phyloP scores from a whole-genome alignment of 1,139 yeast species.

The Entelexis paramagnoliae region DNA sequence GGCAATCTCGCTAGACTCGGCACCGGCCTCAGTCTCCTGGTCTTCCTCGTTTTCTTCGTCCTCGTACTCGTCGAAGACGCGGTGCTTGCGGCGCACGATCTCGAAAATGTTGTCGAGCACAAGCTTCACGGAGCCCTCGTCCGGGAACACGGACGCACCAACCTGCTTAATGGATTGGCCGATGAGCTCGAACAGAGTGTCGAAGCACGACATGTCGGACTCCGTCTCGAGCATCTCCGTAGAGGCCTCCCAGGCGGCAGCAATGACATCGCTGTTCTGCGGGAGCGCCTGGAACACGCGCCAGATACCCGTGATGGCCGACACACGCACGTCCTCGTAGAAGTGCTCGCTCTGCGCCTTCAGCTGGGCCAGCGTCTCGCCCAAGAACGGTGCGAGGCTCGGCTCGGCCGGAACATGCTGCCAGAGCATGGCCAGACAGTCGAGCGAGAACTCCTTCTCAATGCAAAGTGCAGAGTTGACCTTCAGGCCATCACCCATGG shows the following conservation, averaged over 20 bases:
- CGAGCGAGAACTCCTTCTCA: constrained; percentile 95
- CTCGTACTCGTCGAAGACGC: constrained; percentile 51
- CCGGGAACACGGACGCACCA: constrained; percentile 53
- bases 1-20: constrained; percentile 62
- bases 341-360: constrained; percentile 68
- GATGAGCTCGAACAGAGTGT: constrained; percentile 34
- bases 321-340: constrained; percentile 77
- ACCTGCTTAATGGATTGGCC: constrained; percentile 54
- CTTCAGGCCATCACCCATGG: constrained; percentile 46
- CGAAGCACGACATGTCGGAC: constrained; percentile 43
- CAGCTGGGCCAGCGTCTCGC: constrained; percentile 55
- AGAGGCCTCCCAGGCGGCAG: constrained; percentile 37
- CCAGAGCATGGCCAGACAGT: constrained; percentile 83
- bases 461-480: constrained; percentile 92
- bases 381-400: constrained; percentile 62
- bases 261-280: constrained; percentile 63
- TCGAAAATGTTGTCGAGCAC: constrained; percentile 65
- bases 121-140: constrained; percentile 72
- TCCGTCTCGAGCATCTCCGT: constrained; percentile 61
- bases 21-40: constrained; percentile 32
- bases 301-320: constrained; percentile 77
- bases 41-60: constrained; percentile 43
- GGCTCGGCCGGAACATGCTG: constrained; percentile 63
- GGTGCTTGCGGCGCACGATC: constrained; percentile 58
- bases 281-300: constrained; percentile 40